These are phyloP conservation scores for Dendrothele bispora DNA, from an alignment of 768 basidiomycete species.

Conservation along the genomic window DNA sequence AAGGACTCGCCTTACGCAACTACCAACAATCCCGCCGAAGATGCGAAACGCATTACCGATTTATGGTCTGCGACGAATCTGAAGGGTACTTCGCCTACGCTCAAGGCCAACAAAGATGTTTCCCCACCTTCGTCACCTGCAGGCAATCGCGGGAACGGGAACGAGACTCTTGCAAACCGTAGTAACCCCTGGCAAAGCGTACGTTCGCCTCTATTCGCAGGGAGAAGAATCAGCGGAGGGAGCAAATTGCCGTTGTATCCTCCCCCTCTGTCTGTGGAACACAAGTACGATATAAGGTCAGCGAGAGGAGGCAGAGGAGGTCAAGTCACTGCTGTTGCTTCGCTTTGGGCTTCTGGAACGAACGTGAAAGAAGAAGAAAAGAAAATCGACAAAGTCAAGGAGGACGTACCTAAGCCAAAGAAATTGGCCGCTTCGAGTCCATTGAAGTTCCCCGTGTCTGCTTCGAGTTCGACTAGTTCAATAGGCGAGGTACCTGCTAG, in stretches of 20 bases:
- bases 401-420: neutral
- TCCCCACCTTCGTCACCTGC: conserved; percentile 33
- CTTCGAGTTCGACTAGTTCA: conserved; percentile 4
- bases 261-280: conserved; percentile 38
- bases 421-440: conserved; percentile 1
- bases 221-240: too few species aligned
- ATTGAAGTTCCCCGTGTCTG: neutral
- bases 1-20: conserved; percentile 22
- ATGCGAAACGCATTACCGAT: conserved; percentile 37
- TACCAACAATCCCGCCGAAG: conserved; percentile 26
- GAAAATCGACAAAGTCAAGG: neutral
- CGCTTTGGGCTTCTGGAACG: conserved; percentile 69
- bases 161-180: conserved; percentile 3
- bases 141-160: neutral
- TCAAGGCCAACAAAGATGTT: conserved; percentile 35
- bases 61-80: too few species aligned
- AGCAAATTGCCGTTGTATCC: conserved; percentile 31
- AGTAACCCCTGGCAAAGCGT: conserved; percentile 12
- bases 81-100: conserved; percentile 23
- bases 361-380: conserved; percentile 4
- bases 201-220: conserved; percentile 9
- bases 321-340: conserved; percentile 68
- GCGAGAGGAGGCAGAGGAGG: conserved; percentile 79
- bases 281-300: conserved; percentile 72
- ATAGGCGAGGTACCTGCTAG: too few species aligned